phyloP scores from a whole-genome alignment of 1,284 basidiomycete species.

The Puccinia triticina region DNA sequence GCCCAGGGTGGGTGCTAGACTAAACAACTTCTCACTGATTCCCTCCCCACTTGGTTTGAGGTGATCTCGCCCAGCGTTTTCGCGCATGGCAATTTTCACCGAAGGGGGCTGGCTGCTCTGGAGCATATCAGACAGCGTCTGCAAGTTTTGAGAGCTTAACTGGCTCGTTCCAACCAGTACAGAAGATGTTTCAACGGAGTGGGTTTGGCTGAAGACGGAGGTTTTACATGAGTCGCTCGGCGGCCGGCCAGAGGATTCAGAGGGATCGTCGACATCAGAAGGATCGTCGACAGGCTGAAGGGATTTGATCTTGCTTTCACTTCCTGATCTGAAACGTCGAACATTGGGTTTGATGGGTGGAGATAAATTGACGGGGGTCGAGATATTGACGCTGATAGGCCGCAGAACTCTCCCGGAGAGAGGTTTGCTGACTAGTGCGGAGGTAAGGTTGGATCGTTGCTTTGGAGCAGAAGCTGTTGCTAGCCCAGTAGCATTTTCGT shows the following conservation, averaged over 20 bases:
- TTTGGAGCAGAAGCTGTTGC: background rate
- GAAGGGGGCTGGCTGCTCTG: background rate
- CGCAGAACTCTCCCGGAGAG: constrained; percentile 1
- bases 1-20: constrained; percentile 10
- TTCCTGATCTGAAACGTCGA: constrained; percentile 35
- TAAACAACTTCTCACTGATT: constrained; percentile 15
- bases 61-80: background rate
- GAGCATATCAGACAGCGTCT: constrained; percentile 1
- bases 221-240: background rate
- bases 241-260: background rate
- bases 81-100: background rate
- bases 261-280: constrained; percentile 1
- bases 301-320: constrained; percentile 34
- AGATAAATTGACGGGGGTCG: background rate
- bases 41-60: constrained; percentile 23
- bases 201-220: background rate
- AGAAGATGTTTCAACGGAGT: background rate
- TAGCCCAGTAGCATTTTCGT: constrained; percentile 20
- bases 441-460: background rate
- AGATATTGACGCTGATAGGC: constrained; percentile 22
- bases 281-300: constrained; percentile 21
- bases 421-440: background rate
- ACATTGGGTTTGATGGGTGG: background rate
- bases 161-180: background rate
- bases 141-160: constrained; percentile 12